phyloP scores from a whole-genome alignment of 2,329 filamentous ascomycete genomes.

The Tolypocladium nubicola region DNA sequence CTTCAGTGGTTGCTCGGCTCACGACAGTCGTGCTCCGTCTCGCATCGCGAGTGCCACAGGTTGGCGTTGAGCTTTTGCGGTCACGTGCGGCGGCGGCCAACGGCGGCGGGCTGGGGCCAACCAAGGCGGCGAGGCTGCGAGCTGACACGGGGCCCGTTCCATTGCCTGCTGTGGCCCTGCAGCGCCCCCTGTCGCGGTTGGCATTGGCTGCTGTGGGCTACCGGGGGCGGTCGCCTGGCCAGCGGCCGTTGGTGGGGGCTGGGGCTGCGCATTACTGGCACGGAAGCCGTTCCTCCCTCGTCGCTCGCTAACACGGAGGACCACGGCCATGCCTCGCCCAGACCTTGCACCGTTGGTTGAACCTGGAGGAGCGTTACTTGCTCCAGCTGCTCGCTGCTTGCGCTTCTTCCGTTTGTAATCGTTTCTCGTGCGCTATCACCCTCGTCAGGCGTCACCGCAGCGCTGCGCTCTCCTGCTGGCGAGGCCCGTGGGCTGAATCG shows the following conservation, averaged over 20 bases:
- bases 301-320: background rate
- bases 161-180: background rate
- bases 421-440: background rate
- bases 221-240: conserved; percentile 16
- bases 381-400: background rate
- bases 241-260: conserved; percentile 11
- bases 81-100: background rate
- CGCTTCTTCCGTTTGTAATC: background rate
- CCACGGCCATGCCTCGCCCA: background rate
- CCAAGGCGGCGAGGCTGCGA: background rate
- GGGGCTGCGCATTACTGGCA: conserved; percentile 2
- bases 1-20: conserved; percentile 1
- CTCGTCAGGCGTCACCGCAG: background rate
- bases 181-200: background rate
- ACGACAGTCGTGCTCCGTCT: background rate
- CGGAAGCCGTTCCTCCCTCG: background rate
- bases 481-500: background rate
- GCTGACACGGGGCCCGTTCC: background rate
- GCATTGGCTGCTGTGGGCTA: background rate
- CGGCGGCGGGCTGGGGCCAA: background rate
- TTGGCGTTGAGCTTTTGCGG: background rate
- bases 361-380: background rate
- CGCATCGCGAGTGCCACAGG: background rate
- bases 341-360: background rate
- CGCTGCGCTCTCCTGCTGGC: background rate